phyloP scores from a whole-genome alignment of 192 early-diverging fungal species.

The Entomortierella lignicola region DNA sequence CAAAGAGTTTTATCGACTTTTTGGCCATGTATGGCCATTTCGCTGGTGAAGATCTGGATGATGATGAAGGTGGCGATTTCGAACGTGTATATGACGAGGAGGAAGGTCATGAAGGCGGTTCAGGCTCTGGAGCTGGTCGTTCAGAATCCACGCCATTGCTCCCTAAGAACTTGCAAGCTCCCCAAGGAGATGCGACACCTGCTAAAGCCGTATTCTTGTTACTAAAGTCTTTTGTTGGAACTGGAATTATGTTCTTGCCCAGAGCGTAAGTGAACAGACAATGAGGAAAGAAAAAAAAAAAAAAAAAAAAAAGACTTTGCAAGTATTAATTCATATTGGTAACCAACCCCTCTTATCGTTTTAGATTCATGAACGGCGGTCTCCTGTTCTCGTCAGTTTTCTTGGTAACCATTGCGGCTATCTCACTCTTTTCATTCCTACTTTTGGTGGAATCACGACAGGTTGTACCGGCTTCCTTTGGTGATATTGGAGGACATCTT shows the following conservation, averaged over 20 bases:
- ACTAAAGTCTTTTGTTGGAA: conserved; percentile 86
- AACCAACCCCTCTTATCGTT: background rate
- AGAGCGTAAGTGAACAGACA: conserved; percentile 74
- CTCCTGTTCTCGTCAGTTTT: conserved; percentile 73
- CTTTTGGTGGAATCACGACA: conserved; percentile 76
- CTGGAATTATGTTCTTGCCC: conserved; percentile 76
- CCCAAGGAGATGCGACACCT: conserved; percentile 73
- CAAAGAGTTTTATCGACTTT: conserved; percentile 95
- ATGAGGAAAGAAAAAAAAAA: background rate
- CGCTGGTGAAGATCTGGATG: conserved; percentile 91
- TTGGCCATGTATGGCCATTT: conserved; percentile 93
- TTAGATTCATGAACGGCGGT: conserved; percentile 83
- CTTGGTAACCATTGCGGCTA: conserved; percentile 73
- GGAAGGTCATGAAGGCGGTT: conserved; percentile 30
- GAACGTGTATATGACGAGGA: conserved; percentile 58
- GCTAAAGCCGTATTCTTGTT: conserved; percentile 82
- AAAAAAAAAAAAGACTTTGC: background rate
- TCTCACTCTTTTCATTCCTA: conserved; percentile 78
- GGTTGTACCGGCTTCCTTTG: conserved; percentile 77
- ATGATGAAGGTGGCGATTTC: conserved; percentile 69
- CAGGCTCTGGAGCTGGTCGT: conserved; percentile 18
- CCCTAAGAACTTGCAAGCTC: conserved; percentile 39
- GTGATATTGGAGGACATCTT: conserved; percentile 71
- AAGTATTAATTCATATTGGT: background rate
- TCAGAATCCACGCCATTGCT: conserved; percentile 55